A percentile compares a stretch with the other conserved stretches of the same genome.
Conservation (phyloP, 768 basidiomycete species). For the Pisolithus tinctorius region DNA sequence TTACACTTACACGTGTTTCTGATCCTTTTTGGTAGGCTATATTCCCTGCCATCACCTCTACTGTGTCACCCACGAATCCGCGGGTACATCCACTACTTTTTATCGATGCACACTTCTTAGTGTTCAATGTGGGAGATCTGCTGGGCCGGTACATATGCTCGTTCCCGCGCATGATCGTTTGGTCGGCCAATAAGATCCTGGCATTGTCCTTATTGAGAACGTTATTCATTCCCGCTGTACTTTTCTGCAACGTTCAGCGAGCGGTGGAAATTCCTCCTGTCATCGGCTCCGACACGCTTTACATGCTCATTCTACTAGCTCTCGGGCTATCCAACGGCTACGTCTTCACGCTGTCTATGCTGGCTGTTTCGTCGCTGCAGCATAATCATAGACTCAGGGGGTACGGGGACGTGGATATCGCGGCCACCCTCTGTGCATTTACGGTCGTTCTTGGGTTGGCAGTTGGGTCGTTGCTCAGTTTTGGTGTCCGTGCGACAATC, state of each 20-base stretch:
- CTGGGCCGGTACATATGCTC: constrained; percentile 63
- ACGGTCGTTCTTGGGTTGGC: constrained; percentile 71
- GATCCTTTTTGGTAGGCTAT: constrained; percentile 50
- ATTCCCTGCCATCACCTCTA: constrained; percentile 80
- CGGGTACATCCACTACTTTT: constrained; percentile 77
- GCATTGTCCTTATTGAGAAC: constrained; percentile 61
- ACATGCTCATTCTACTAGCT: constrained; percentile 61
- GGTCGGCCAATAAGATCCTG: constrained; percentile 60
- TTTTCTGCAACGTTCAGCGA: constrained; percentile 81
- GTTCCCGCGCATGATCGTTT: constrained; percentile 56
- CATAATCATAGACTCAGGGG: constrained; percentile 72
- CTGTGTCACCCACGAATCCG: constrained; percentile 60
- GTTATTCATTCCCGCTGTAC: constrained; percentile 78
- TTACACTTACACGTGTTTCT: constrained; percentile 1
- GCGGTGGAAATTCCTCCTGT: constrained; percentile 28
- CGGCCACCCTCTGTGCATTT: constrained; percentile 77
- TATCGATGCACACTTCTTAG: constrained; percentile 67
- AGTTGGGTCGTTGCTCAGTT: constrained; percentile 72
- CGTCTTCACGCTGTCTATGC: constrained; percentile 71
- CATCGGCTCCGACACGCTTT: constrained; percentile 72
- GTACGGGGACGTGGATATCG: constrained; percentile 76
- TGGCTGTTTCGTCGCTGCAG: constrained; percentile 73
- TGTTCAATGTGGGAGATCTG: constrained; percentile 71
- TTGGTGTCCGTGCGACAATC: constrained; percentile 63
- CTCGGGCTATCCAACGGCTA: constrained; percentile 85